Evolutionary conservation across 352 stramenopile species (phyloP).

Genomic region (Globisporangium cylindrosporum): DNA sequence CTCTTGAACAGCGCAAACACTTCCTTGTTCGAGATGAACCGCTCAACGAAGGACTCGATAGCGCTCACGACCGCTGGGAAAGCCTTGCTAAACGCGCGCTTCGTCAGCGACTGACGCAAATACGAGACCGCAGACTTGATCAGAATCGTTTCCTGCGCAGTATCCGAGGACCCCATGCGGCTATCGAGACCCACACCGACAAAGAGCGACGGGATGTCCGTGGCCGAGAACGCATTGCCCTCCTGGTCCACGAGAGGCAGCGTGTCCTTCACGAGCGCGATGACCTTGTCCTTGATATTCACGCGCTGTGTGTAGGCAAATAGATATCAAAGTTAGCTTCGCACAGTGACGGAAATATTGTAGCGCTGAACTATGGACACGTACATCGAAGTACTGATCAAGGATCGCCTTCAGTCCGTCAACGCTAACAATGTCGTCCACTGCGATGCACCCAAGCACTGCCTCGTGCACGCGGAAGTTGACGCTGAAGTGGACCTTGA

Average conservation of each 20-base stretch:
- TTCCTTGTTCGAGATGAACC: slow-evolving; percentile 31
- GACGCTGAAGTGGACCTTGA: slow-evolving; percentile 77
- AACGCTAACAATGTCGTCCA: slow-evolving; percentile 37
- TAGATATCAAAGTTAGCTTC: not conserved
- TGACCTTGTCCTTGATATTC: slow-evolving; percentile 73
- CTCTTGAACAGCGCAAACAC: slow-evolving; percentile 41
- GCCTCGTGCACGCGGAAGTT: slow-evolving; percentile 70
- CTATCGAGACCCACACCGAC: slow-evolving; percentile 56
- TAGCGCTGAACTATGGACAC: not conserved
- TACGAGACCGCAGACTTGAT: slow-evolving; percentile 56
- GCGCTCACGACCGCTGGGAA: slow-evolving; percentile 55
- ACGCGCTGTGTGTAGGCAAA: slow-evolving; percentile 26
- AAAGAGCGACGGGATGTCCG: slow-evolving; percentile 58
- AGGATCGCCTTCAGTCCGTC: slow-evolving; percentile 47
- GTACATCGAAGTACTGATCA: slow-evolving; percentile 56
- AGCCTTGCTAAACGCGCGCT: slow-evolving; percentile 41
- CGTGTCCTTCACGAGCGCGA: slow-evolving; percentile 57
- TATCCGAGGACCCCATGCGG: slow-evolving; percentile 29
- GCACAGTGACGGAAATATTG: not conserved
- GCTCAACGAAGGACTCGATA: slow-evolving; percentile 52
- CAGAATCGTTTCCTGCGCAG: slow-evolving; percentile 48
- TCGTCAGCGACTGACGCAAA: slow-evolving; percentile 51
- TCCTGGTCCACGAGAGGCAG: slow-evolving; percentile 34
- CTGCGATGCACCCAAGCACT: slow-evolving; percentile 48
- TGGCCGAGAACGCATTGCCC: slow-evolving; percentile 23